phyloP scores from a whole-genome alignment of 768 basidiomycete species.

The Boletus sp. region DNA sequence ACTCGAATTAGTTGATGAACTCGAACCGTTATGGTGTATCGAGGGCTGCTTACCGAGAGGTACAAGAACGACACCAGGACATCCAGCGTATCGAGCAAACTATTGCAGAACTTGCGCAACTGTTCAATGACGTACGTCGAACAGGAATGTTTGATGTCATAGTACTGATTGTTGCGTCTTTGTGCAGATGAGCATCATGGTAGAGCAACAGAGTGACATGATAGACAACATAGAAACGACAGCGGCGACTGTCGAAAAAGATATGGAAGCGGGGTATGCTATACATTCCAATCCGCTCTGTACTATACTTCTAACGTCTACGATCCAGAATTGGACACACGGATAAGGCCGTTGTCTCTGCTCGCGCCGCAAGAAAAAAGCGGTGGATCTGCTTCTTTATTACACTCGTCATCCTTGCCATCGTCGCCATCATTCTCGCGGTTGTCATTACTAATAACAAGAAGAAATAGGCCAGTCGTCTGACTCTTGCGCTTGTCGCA shows the following conservation, averaged over 20 bases:
- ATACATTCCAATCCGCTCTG: neutral
- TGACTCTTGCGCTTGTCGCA: neutral
- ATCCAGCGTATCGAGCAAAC: slow-evolving; percentile 95
- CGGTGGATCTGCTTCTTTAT: slow-evolving; percentile 96
- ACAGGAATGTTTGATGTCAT: neutral
- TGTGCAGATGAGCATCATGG: slow-evolving; percentile 85
- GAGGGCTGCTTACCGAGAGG: slow-evolving; percentile 88
- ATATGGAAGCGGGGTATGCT: slow-evolving; percentile 80
- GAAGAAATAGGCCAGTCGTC: slow-evolving; percentile 5
- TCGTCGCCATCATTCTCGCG: slow-evolving; percentile 62
- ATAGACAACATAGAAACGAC: slow-evolving; percentile 81
- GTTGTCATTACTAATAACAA: too few species aligned
- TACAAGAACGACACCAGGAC: slow-evolving; percentile 96
- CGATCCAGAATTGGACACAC: slow-evolving; percentile 70
- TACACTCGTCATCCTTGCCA: slow-evolving; percentile 60
- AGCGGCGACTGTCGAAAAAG: slow-evolving; percentile 72
- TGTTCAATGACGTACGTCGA: slow-evolving; percentile 86
- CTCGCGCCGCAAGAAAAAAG: slow-evolving; percentile 88
- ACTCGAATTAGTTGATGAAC: slow-evolving; percentile 66
- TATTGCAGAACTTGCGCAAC: slow-evolving; percentile 86
- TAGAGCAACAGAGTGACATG: slow-evolving; percentile 91
- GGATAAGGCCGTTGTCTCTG: slow-evolving; percentile 82
- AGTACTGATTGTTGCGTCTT: slow-evolving; percentile 3
- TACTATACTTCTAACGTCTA: neutral
- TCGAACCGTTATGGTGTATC: slow-evolving; percentile 89